Percentiles rank a stretch among this genome's conserved stretches.
These are phyloP conservation scores for Cetradonia linearis DNA, from an alignment of 495 filamentous ascomycete genomes.

Conservation along the genomic window DNA sequence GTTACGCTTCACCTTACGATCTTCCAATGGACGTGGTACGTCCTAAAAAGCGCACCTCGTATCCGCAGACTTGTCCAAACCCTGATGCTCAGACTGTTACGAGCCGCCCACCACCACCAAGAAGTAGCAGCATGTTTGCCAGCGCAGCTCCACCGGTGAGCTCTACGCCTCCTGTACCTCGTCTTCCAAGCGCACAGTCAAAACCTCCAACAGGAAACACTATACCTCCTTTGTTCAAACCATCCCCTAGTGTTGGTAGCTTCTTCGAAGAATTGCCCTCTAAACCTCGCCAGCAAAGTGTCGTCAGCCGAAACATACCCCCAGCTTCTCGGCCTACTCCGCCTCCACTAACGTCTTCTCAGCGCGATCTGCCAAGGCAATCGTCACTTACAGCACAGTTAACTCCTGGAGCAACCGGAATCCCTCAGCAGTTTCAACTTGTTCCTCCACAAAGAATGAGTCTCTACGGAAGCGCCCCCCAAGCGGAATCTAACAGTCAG, in stretches of 20 bases:
- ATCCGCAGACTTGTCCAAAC: slow-evolving; percentile 29
- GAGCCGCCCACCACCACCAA: slow-evolving; percentile 42
- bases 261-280: slow-evolving; percentile 90
- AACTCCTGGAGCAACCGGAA: slow-evolving; percentile 16
- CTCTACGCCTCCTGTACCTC: slow-evolving; percentile 27
- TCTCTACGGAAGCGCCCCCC: slow-evolving; percentile 46
- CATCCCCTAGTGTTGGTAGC: slow-evolving; percentile 31
- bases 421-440: slow-evolving; percentile 29
- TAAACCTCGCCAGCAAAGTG: slow-evolving; percentile 41
- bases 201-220: slow-evolving; percentile 12
- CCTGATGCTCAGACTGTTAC: slow-evolving; percentile 30
- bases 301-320: slow-evolving; percentile 21
- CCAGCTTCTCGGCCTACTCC: slow-evolving; percentile 26
- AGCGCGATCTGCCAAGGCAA: slow-evolving; percentile 18
- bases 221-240: slow-evolving; percentile 23
- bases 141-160: slow-evolving; percentile 6
- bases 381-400: slow-evolving; percentile 22
- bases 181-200: slow-evolving; percentile 13
- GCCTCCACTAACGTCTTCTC: slow-evolving; percentile 22
- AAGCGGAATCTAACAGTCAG: slow-evolving; percentile 34
- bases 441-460: slow-evolving; percentile 49
- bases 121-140: slow-evolving; percentile 52
- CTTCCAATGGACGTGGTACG: slow-evolving; percentile 78
- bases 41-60: slow-evolving; percentile 48
- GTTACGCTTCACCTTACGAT: slow-evolving; percentile 90